Base-by-base conservation (phyloP, 208 protist genomes). In the Acanthamoeba culbertsoni region DNA sequence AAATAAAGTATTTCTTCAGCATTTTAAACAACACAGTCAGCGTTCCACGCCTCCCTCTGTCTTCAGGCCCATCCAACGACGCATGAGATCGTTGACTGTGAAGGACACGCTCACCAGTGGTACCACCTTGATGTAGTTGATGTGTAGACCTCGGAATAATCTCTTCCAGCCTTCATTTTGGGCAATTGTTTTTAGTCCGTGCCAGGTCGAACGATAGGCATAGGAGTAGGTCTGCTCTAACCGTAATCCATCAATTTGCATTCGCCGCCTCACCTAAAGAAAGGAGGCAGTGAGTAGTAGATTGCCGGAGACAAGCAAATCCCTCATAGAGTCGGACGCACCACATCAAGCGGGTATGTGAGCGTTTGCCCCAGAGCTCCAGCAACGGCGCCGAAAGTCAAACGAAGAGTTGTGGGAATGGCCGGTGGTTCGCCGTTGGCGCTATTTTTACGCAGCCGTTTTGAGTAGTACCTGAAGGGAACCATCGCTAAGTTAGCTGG, bases 111-210 rank as follows among this genome's bases (percentile, higher is more conserved):
- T 86, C 46, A 86, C 77, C 14, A 86, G 77, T 7, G 77, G 77
- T 31, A 86, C 77, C 45, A 86, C 77, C 45, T 86, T 86, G 77
- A 86, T 86, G 77, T 86, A 86, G 48, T 86, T 86, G 33, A 86
- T 86, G 48, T 86, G 77, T 18, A 86, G 77, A 28, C 77, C 77
- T n/a, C 77, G 77, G 59, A 86, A 86, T 4, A 86, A 46, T 7
- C 45, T 62, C 31, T 2, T 63, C 46, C 43, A 62, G 42, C 77
- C 77, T 46, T 86, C 77, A 1, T 57, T 28, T 12, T 43, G 40
- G 28, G 28, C 77, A 26, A 86, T 31, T 6, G 46, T 53, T 20
- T 62, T 53, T n/a, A 86, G 77, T 7, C 77, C 77, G 51, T 86
- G 46, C 48, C 42, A 53, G 7, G 77, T 86, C 12, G 77, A 86